Base-by-base conservation (phyloP, 164 flowering plant species). In the Magnolia changhungtana region DNA sequence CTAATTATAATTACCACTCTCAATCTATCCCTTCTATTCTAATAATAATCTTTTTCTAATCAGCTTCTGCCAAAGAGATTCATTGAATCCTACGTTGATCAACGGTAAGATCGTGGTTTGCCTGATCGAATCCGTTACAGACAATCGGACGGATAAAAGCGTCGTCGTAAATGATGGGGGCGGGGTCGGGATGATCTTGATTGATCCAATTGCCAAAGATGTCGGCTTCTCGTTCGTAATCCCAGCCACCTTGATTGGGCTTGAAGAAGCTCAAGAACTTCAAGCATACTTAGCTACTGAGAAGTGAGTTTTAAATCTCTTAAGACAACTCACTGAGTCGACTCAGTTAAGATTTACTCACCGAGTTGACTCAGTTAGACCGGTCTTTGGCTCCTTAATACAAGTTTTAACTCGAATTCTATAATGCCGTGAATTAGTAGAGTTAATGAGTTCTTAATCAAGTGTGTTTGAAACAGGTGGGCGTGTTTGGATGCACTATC, bases 41-140 rank as follows among this genome's bases (percentile, higher is more conserved):
- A 23, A 21, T 65, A 9, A 64, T 23, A 3, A 20, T 2, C 27
- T 20, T 74, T 63, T 63, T 50, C 67, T 16, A 66, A 67, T 10
- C 70, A 83, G 86, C 72, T 78, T 50, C 51, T 84, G 86, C 79
- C 23, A 5, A 3, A 10, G 27, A 4, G 76, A 58, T 24, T 66
- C 77, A 1, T 27, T 84, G 65, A 76, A 84, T 72, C 10, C n/a
- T 31, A 29, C 72, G 14, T 20, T 76, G 71, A 76, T 84, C 21
- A 11, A 52, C 13, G 80, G 83, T 9, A 84, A 82, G 67, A 82
- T 82, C 31, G 86, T 84, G 20, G 18, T 82, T 2, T 84, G 86
- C 74, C 14, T 68, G 4, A 67, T 68, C 2, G 77, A 55, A 63
- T 21, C 23, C 0, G 31, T 11, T 16, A 8, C 20, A 11, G 80